Base-by-base conservation (phyloP, 768 basidiomycete species). In the Tylopilus rubrobrunneus region DNA sequence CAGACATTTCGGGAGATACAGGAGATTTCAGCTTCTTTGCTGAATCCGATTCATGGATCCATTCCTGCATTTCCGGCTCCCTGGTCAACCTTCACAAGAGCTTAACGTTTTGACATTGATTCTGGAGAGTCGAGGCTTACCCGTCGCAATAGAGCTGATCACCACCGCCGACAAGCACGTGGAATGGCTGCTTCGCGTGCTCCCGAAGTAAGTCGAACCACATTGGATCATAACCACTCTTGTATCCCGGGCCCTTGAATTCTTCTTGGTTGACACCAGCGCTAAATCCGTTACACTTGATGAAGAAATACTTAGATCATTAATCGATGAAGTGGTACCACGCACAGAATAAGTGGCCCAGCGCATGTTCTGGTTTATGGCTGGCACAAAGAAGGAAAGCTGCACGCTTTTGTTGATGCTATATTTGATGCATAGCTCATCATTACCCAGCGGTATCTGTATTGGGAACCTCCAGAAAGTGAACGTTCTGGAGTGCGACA, bases 401-500 rank as follows among this genome's bases (percentile, higher is more conserved):
- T 80, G 77, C 47, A 87, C 82, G 3, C 94, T 88, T 10, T 80
- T 73, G 67, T 98, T 98, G 62, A 99, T 76, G 49, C 79, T 79
- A 70, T 99, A 99, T 51, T 72, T 76, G 48, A 98, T 78, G 46
- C 76, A 73, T 79, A 93, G 88, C 73, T 96, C 91, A 36, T 75
- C 73, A 9, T 74, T 71, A 2, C 78, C 76, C 2, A 98, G 69
- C 0, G 92, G 92, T 51, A 99, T 78, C 57, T 86, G 83, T 45
- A 98, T 82, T 63, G 85, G 76, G 73, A 98, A 98, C 49, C 96
- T 80, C 89, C 93, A 98, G 74, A 99, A 99, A 1, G 92, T 92
- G 65, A 83, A 93, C 0, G 87, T 86, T 5, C 93, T 95, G 55
- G 29, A 45, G 25, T 39, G 7, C 2, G 31, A 62, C 36, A 54